Conservation (phyloP, 805 yeast genomes). For the Wickerhamomyces chambardii region DNA sequence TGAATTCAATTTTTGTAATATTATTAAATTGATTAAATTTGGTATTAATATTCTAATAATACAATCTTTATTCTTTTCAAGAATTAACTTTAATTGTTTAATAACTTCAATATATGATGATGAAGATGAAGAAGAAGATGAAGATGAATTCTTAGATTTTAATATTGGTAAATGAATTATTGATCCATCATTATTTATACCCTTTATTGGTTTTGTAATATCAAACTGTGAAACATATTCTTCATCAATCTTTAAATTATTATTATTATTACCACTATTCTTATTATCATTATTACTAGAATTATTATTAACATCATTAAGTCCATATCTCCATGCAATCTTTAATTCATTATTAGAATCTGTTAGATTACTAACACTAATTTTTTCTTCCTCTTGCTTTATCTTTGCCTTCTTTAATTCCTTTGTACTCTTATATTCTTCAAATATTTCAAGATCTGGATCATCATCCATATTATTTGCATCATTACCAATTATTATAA, state of each 20-base stretch:
- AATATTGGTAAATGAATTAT: constrained; percentile 6
- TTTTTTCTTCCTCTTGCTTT: constrained; percentile 44
- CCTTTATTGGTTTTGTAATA: constrained; percentile 40
- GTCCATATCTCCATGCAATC: constrained; percentile 93
- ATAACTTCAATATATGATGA: constrained; percentile 14
- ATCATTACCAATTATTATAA: constrained; percentile 53
- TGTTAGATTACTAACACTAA: constrained; percentile 52
- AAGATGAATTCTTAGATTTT: constrained; percentile 8
- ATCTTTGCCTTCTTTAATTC: constrained; percentile 58
- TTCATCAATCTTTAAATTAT: constrained; percentile 28
- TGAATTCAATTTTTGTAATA: constrained; percentile 35
- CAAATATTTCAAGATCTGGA: constrained; percentile 65
- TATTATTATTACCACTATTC: constrained; percentile 15
- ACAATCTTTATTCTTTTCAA: constrained; percentile 32
- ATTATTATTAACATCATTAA: constrained; percentile 26
- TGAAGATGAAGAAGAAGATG: constrained; percentile 4
- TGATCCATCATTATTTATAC: constrained; percentile 1
- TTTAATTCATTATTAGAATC: constrained; percentile 41
- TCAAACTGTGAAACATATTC: constrained; percentile 64
- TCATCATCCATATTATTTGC: constrained; percentile 57
- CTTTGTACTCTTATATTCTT: constrained; percentile 53
- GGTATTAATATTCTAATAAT: constrained; percentile 67
- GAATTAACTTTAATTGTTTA: constrained; percentile 32
- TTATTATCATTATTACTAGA: constrained; percentile 8
- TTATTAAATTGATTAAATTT: too few relatives aligned